These are phyloP conservation scores for Amphirosellinia nigrospora DNA, from an alignment of 495 filamentous ascomycete genomes.

Conservation along the genomic window DNA sequence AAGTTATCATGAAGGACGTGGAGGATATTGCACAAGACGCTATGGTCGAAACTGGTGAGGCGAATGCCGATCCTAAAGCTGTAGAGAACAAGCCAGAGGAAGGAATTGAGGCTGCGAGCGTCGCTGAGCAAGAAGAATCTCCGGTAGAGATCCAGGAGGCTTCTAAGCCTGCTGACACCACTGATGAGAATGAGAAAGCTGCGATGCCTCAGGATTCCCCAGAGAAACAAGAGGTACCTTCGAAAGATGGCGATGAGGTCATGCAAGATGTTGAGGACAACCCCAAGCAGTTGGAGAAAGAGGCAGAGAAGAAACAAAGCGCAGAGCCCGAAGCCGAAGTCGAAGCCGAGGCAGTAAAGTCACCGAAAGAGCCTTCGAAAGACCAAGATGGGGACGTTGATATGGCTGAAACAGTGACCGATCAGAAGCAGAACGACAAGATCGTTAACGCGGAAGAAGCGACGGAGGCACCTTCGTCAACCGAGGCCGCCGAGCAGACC, in stretches of 20 bases:
- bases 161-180: slow-evolving; percentile 31
- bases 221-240: slow-evolving; percentile 19
- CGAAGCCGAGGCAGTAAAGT: slow-evolving; percentile 20
- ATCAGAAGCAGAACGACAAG: slow-evolving; percentile 24
- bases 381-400: slow-evolving; percentile 40
- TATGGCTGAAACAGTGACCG: slow-evolving; percentile 31
- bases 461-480: slow-evolving; percentile 17
- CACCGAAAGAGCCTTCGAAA: slow-evolving; percentile 24
- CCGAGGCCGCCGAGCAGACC: neutral
- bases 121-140: slow-evolving; percentile 36
- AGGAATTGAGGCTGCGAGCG: slow-evolving; percentile 37
- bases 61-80: slow-evolving; percentile 36
- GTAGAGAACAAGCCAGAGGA: slow-evolving; percentile 47
- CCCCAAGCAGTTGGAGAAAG: slow-evolving; percentile 22
- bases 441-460: slow-evolving; percentile 29
- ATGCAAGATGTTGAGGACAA: slow-evolving; percentile 35
- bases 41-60: slow-evolving; percentile 28
- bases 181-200: slow-evolving; percentile 34
- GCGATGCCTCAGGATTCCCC: slow-evolving; percentile 7
- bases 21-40: slow-evolving; percentile 39
- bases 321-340: slow-evolving; percentile 27
- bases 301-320: slow-evolving; percentile 26
- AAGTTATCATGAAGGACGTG: slow-evolving; percentile 70
- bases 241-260: slow-evolving; percentile 44
- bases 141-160: slow-evolving; percentile 23